Base-by-base conservation (phyloP, 495 filamentous ascomycete species). In the Neurospora hispaniola region DNA sequence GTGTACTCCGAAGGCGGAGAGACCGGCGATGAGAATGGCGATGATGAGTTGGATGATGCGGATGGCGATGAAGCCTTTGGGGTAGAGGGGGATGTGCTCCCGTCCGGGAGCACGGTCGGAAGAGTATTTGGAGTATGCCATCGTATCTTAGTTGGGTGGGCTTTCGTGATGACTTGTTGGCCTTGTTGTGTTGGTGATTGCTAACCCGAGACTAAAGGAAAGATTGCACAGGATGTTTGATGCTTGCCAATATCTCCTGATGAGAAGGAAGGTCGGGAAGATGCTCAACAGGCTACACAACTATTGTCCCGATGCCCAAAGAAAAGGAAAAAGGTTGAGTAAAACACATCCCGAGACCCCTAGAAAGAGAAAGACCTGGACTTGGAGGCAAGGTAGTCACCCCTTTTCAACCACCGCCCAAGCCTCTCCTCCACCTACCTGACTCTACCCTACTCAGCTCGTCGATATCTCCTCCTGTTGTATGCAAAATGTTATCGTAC, bases 11-110 rank as follows among this genome's bases (percentile, higher is more conserved):
- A 92, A 93, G 66, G 86, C 90, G 12, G 86, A 86, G 16, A 94
- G 76, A n/a, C 87, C 92, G 41, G 94, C 81, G 69, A 91, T 82
- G 69, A 90, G 84, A 73, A 94, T 77, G n/a, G 87, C 87, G 70
- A 93, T 80, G 46, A 91, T 76, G 35, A 87, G 81, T 77, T 94
- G 92, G 69, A 86, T 75, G 71, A 87, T 83, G 71, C 93, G 87
- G 27, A 94, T 79, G 20, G 84, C 82, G 69, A 89, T 84, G 72
- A 89, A 88, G 75, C 76, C 76, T 54, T 74, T 79, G 18, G 85
- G 84, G n/a, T 79, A 82, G 27, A 81, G 48, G 35, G 85, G 82
- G 54, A 85, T 81, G 71, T 87, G 85, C 74, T 84, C 81, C 44
- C 74, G 76, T 5, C 83, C 84, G 69, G 78, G 75, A 38, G 74